Conservation (phyloP, 2,329 filamentous ascomycete species). For the Lachnellula willkommii region DNA sequence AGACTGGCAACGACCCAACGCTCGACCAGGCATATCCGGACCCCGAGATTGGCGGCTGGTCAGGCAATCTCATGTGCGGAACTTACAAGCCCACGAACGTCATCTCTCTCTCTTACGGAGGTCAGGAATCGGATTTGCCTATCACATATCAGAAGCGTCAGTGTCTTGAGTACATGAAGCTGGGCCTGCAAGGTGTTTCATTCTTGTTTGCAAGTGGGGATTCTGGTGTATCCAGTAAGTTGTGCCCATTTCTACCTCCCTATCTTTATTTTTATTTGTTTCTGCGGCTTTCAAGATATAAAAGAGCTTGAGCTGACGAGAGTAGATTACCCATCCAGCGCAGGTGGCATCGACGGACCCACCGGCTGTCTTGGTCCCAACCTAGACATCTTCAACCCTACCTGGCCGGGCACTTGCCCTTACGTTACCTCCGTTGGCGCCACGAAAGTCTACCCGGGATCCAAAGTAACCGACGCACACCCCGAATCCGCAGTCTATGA, state of each 20-base stretch:
- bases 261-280: too few relatives aligned
- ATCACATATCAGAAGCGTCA: conserved; percentile 48
- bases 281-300: too few relatives aligned
- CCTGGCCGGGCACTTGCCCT: conserved; percentile 38
- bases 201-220: conserved; percentile 44
- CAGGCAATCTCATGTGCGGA: conserved; percentile 31
- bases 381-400: conserved; percentile 43
- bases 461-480: conserved; percentile 35
- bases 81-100: conserved; percentile 45
- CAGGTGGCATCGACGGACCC: background rate
- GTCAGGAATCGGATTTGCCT: conserved; percentile 47
- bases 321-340: too few relatives aligned
- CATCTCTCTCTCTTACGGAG: conserved; percentile 49
- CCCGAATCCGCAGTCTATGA: conserved; percentile 24
- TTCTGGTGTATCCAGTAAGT: conserved; percentile 37
- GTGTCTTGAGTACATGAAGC: conserved; percentile 47
- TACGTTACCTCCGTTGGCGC: conserved; percentile 39
- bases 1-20: conserved; percentile 34
- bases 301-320: too few relatives aligned
- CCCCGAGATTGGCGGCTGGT: conserved; percentile 23
- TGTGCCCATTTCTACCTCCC: background rate
- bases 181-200: conserved; percentile 42
- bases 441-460: conserved; percentile 24
- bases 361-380: conserved; percentile 39
- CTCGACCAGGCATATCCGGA: conserved; percentile 18